Conservation (phyloP, 2,329 filamentous ascomycete species). For the Annulohypoxylon truncatum region DNA sequence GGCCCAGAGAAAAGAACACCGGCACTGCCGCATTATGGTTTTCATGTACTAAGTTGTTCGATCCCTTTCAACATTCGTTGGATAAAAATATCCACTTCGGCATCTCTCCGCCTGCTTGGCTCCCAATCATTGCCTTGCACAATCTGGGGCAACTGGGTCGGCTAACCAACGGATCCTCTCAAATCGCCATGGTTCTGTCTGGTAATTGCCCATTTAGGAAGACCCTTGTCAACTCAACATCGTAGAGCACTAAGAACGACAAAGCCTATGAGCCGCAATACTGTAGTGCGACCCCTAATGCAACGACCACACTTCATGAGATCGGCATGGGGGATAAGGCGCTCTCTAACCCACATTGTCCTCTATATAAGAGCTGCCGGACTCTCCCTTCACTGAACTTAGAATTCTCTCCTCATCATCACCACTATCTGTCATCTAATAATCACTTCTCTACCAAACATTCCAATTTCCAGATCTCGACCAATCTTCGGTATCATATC, state of each 20-base stretch:
- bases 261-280: conserved; percentile 24
- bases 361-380: conserved; percentile 21
- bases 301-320: neutral
- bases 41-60: neutral
- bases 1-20: neutral
- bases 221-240: conserved; percentile 8
- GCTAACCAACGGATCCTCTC: conserved; percentile 4
- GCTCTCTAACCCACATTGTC: neutral
- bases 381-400: neutral
- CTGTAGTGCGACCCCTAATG: neutral
- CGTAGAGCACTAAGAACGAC: conserved; percentile 1
- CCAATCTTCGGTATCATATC: neutral
- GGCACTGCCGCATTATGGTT: neutral
- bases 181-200: neutral
- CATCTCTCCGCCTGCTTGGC: conserved; percentile 6
- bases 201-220: conserved; percentile 14
- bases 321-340: conserved; percentile 19
- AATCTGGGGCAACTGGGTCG: conserved; percentile 14
- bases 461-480: neutral
- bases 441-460: neutral
- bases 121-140: conserved; percentile 3
- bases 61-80: neutral
- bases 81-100: neutral
- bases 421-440: neutral
- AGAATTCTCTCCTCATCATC: neutral